These are phyloP conservation scores for Barnettozyma salicaria DNA, from an alignment of 805 yeast species.

Conservation along the genomic window DNA sequence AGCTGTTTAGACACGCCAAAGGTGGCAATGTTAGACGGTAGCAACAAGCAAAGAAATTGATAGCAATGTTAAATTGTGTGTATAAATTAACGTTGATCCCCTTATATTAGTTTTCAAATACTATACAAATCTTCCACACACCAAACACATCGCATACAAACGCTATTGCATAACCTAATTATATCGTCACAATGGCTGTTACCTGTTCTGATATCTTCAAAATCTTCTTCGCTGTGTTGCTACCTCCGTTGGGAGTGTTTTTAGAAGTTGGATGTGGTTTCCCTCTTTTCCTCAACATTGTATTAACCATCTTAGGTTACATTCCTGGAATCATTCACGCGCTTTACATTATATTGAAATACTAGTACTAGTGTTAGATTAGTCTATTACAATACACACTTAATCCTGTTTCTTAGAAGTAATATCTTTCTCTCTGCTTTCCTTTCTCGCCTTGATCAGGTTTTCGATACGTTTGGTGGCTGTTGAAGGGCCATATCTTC, in stretches of 20 bases:
- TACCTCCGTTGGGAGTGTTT: constrained; percentile 56
- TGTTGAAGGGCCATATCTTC: constrained; percentile 59
- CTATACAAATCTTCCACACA: background rate
- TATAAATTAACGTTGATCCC: background rate
- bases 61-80: background rate
- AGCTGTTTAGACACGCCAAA: constrained; percentile 72
- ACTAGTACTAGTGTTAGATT: background rate
- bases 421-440: background rate
- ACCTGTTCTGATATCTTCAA: constrained; percentile 45
- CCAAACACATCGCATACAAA: background rate
- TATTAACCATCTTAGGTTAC: constrained; percentile 63
- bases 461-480: constrained; percentile 36
- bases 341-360: constrained; percentile 40
- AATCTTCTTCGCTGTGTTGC: constrained; percentile 40
- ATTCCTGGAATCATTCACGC: constrained; percentile 69
- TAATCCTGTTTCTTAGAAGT: background rate
- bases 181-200: constrained; percentile 33
- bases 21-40: constrained; percentile 36
- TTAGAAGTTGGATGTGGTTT: constrained; percentile 43
- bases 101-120: background rate
- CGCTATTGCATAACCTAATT: too few relatives aligned
- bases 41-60: background rate
- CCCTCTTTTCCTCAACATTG: constrained; percentile 38
- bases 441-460: constrained; percentile 24
- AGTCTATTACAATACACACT: background rate